Base-by-base conservation (phyloP, 257 asterid species). In the Plantago major region DNA sequence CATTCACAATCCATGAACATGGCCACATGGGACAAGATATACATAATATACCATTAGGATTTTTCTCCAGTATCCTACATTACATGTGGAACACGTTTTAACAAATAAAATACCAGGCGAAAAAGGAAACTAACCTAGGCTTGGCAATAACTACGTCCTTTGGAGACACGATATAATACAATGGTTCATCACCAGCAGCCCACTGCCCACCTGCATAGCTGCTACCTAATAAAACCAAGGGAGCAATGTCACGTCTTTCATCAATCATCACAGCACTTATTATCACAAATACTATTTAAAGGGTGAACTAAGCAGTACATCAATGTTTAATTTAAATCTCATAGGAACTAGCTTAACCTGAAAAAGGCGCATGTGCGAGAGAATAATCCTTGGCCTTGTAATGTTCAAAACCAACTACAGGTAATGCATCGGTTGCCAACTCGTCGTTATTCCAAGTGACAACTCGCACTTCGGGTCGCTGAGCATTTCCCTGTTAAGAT, bases 111-210 rank as follows among this genome's bases (percentile, higher is more conserved):
- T 38, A 22, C 26, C 26, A 45, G 42, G 49, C 67, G 33, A 71
- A 60, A 53, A 52, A 9, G 47, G 67, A 37, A 54, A 81, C 85
- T 63, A 73, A 93, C 99, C 99, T 89, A 59, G 99, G 99, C 76
- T 87, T 93, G 59, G 99, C 99, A 74, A 93, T 93, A 50, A 93
- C 94, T 64, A 89, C 96, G 73, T 93, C 99, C 87, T 93, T 89
- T 67, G 96, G 99, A 64, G 97, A 93, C 58, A 89, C 99, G 54
- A 93, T 81, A 70, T 93, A 89, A 72, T 87, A 93, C 66, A 83
- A 71, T 17, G 99, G 97, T 73, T 93, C 99, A 67, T 87, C 97
- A 56, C 97, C 99, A 73, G 95, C 97, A 83, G 97, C 97, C 97
- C 99, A 89, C 82, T 89, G 99, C 51, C 96, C 92, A 58, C 97